These are phyloP conservation scores for Melanomma pulvis-pyrius DNA, from an alignment of 495 filamentous ascomycete genomes.

Conservation along the genomic window DNA sequence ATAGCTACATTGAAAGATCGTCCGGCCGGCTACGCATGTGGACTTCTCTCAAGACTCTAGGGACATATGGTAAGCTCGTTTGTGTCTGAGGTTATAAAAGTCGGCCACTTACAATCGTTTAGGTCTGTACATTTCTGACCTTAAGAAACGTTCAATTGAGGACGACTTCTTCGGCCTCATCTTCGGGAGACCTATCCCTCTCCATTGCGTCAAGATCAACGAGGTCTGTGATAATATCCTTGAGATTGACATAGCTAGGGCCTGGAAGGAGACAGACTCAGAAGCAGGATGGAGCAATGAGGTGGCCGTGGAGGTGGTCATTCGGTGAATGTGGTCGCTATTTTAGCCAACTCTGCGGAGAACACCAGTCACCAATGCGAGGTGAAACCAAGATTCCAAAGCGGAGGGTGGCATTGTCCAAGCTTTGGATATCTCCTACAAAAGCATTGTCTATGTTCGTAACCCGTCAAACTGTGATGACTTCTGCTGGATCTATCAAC, in stretches of 20 bases:
- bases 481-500: too few relatives aligned
- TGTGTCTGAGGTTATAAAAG: background rate
- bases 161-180: slow-evolving; percentile 78
- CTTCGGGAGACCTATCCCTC: slow-evolving; percentile 66
- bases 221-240: slow-evolving; percentile 61
- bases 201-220: slow-evolving; percentile 64
- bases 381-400: too few relatives aligned
- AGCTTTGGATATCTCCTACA: too few relatives aligned
- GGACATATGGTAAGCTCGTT: slow-evolving; percentile 65
- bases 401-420: too few relatives aligned
- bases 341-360: too few relatives aligned
- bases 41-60: slow-evolving; percentile 77
- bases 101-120: background rate
- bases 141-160: slow-evolving; percentile 61
- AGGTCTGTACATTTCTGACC: slow-evolving; percentile 72
- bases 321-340: slow-evolving; percentile 30
- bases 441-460: too few relatives aligned
- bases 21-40: slow-evolving; percentile 65
- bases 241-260: slow-evolving; percentile 72
- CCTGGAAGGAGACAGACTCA: slow-evolving; percentile 77
- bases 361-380: too few relatives aligned
- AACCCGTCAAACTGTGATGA: too few relatives aligned
- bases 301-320: slow-evolving; percentile 69
- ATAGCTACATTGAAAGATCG: slow-evolving; percentile 55
- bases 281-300: slow-evolving; percentile 83